These are phyloP conservation scores for Rhizopus microsporus DNA, from an alignment of 371 early-diverging fungal species.

Conservation along the genomic window DNA sequence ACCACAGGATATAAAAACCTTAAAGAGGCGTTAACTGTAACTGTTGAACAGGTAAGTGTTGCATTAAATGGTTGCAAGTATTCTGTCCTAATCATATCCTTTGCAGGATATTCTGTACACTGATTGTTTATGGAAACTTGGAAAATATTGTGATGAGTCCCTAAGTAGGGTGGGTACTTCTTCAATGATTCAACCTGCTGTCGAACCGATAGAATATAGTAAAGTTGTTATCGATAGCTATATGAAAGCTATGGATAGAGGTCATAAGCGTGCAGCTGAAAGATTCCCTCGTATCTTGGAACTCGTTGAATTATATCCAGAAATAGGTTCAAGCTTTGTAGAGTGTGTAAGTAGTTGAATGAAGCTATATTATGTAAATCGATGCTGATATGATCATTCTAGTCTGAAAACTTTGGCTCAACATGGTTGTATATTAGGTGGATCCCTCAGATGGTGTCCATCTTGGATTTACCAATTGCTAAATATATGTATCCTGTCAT, in stretches of 20 bases:
- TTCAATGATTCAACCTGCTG: constrained; percentile 11
- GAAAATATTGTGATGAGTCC: constrained; percentile 41
- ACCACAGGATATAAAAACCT: constrained; percentile 15
- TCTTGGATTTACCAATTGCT: constrained; percentile 56
- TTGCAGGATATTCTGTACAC: constrained; percentile 17
- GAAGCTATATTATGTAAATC: background rate
- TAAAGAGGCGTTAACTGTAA: constrained; percentile 12
- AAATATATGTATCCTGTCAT: constrained; percentile 44
- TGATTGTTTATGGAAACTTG: constrained; percentile 36
- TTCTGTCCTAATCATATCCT: background rate
- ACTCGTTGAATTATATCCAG: constrained; percentile 59
- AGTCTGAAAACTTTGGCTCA: constrained; percentile 26
- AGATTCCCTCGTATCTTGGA: constrained; percentile 72
- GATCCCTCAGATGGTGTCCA: constrained; percentile 78
- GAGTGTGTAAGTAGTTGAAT: constrained; percentile 18
- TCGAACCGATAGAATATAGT: constrained; percentile 36
- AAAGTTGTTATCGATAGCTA: constrained; percentile 51
- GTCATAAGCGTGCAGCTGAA: constrained; percentile 50
- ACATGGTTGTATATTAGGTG: constrained; percentile 76
- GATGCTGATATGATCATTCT: background rate
- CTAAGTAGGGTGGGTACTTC: constrained; percentile 13
- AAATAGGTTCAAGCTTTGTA: constrained; percentile 35
- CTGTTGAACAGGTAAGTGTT: constrained; percentile 6
- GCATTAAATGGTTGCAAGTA: background rate
- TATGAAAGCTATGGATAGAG: constrained; percentile 49